phyloP scores from a whole-genome alignment of 768 basidiomycete species.

The Boletus sensibilis region DNA sequence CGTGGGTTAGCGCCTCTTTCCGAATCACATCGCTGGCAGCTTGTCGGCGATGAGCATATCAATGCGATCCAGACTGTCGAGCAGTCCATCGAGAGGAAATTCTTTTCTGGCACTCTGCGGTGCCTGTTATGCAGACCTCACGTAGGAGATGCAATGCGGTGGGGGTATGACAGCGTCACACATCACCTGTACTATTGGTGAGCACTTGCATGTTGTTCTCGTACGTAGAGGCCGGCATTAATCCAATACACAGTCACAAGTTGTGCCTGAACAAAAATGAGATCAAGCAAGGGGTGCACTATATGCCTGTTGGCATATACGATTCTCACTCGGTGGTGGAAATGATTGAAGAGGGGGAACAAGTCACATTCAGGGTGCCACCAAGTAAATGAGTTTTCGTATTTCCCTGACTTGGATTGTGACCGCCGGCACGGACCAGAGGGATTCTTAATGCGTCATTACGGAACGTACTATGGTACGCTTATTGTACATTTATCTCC shows the following conservation, averaged over 20 bases:
- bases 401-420: no score
- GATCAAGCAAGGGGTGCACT: background rate
- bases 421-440: no score
- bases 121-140: background rate
- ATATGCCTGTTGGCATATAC: background rate
- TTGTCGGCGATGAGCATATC: background rate
- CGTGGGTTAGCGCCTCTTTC: background rate
- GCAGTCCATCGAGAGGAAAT: background rate
- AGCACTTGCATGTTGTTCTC: background rate
- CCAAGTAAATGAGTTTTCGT: no score
- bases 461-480: no score
- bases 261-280: no score
- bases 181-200: background rate
- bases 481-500: background rate
- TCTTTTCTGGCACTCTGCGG: background rate
- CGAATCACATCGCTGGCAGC: background rate
- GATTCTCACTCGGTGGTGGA: background rate
- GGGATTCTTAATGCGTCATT: no score
- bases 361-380: no score
- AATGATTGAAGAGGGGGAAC: background rate
- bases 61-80: background rate
- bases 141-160: background rate
- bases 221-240: background rate
- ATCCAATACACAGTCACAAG: background rate
- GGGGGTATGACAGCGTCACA: fast-evolving